Percentiles rank a stretch among this genome's conserved stretches.
These are phyloP conservation scores for Trypanosoma boissoni DNA, from an alignment of 208 protist genomes.

Conservation along the genomic window DNA sequence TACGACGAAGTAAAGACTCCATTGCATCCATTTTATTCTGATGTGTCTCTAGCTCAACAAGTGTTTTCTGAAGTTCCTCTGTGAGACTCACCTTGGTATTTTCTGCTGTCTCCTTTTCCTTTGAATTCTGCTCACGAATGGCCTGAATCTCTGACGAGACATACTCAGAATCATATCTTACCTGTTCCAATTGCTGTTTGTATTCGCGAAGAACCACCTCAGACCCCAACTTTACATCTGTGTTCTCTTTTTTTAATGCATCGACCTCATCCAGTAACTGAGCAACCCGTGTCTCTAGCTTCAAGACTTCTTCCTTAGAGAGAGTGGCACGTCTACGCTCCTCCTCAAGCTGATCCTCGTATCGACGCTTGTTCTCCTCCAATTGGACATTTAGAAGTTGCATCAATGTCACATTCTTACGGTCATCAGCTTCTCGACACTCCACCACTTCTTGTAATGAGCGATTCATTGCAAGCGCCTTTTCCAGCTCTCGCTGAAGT, in stretches of 20 bases:
- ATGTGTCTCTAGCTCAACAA: conserved; percentile 59
- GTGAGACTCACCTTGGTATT: conserved; percentile 23
- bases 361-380: conserved; percentile 65
- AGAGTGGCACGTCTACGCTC: conserved; percentile 29
- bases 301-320: conserved; percentile 36
- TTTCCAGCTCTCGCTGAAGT: conserved; percentile 74
- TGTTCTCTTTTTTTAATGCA: conserved; percentile 30
- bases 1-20: conserved; percentile 52
- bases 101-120: conserved; percentile 37
- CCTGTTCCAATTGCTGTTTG: conserved; percentile 75
- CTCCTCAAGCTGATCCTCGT: conserved; percentile 54
- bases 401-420: conserved; percentile 82
- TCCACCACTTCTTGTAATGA: conserved; percentile 73
- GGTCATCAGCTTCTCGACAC: conserved; percentile 65
- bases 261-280: conserved; percentile 52
- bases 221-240: conserved; percentile 29
- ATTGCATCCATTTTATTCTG: conserved; percentile 67
- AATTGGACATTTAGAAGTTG: conserved; percentile 83
- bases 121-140: conserved; percentile 34
- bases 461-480: conserved; percentile 61
- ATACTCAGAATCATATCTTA: conserved; percentile 80
- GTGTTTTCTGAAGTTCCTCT: conserved; percentile 28
- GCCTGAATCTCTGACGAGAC: conserved; percentile 62
- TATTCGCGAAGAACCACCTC: conserved; percentile 63
- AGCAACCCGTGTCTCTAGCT: conserved; percentile 35